These are phyloP conservation scores for Metarhizium sp. DNA, from an alignment of 2,329 filamentous ascomycete genomes.

Conservation along the genomic window DNA sequence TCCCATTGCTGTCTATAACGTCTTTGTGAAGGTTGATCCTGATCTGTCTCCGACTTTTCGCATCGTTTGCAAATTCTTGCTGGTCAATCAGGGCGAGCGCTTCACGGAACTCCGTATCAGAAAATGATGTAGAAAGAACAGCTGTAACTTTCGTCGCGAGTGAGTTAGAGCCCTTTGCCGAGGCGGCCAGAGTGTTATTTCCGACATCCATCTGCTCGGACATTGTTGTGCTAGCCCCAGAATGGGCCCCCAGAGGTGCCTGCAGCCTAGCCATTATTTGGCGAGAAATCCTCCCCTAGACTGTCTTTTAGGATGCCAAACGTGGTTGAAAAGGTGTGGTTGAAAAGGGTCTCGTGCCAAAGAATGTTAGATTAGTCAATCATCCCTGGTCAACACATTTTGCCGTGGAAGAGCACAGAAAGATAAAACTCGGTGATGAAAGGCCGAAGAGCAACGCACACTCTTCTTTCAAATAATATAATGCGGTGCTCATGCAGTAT, in stretches of 20 bases:
- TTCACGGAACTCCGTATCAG: slow-evolving; percentile 84
- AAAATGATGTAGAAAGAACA: slow-evolving; percentile 85
- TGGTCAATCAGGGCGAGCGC: slow-evolving; percentile 70
- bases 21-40: slow-evolving; percentile 82
- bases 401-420: too few relatives aligned
- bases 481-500: too few relatives aligned
- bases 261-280: not conserved
- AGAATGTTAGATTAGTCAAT: not conserved
- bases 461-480: too few relatives aligned
- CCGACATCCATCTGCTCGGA: not conserved
- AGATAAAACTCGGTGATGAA: too few relatives aligned
- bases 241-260: not conserved
- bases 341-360: not conserved
- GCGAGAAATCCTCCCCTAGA: not conserved
- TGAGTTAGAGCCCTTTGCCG: slow-evolving; percentile 42
- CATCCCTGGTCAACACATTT: too few relatives aligned
- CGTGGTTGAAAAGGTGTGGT: not conserved
- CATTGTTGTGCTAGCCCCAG: not conserved
- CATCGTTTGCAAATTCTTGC: slow-evolving; percentile 60
- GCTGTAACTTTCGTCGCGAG: slow-evolving; percentile 74
- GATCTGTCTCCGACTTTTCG: slow-evolving; percentile 69
- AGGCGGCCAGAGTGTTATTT: not conserved
- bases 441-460: too few relatives aligned
- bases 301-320: not conserved
- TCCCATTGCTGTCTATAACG: slow-evolving; percentile 84